Base-by-base conservation (phyloP, 106 monocot genomes). In the Iris macrosiphon region DNA sequence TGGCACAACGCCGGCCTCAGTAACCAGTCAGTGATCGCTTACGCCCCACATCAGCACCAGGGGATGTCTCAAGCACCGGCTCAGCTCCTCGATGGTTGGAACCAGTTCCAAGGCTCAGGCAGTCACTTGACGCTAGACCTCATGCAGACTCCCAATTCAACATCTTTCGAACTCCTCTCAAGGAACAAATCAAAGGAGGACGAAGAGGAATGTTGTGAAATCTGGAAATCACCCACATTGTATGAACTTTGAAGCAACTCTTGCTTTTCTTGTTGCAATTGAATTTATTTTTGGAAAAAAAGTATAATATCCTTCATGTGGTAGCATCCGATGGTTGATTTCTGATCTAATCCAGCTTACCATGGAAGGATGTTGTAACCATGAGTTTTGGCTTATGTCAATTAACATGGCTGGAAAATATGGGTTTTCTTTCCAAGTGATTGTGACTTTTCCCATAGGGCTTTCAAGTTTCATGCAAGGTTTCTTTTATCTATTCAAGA, bases 51-150 rank as follows among this genome's bases (percentile, higher is more conserved):
- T 31, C 71, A 68, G 22, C 49, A 71, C 1, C 51, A 55, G n/a
- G 31, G 34, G 11, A 55, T 43, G n/a, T 40, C n/a, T 12, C 49
- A 50, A 24, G 44, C 25, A n/a, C 48, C 50, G 10, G n/a, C 46
- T 13, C 55, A 40, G 43, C 17, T 51, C 3, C 5, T 22, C 1
- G 29, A 66, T 40, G 61, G 64, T 12, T 78, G 87, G 71, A 34
- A 59, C 15, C 44, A 68, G 40, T 53, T 68, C 23, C 70, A 27
- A 6, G 68, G 35, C 4, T 60, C 64, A 3, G 52, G 61, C 29
- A 27, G 59, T 0, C 73, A 73, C 23, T 48, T 73, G 34, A 80
- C 85, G 1, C 69, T 80, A 4, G 80, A 80, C 57, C 76, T 85
- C 50, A 76, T 85, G 80, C 85, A 80, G 69, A 58, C 55, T 13